A percentile compares a stretch with the other conserved stretches of the same genome.
phyloP scores from a whole-genome alignment of 2,329 filamentous ascomycete species.

The Thielaviopsis cerberus region DNA sequence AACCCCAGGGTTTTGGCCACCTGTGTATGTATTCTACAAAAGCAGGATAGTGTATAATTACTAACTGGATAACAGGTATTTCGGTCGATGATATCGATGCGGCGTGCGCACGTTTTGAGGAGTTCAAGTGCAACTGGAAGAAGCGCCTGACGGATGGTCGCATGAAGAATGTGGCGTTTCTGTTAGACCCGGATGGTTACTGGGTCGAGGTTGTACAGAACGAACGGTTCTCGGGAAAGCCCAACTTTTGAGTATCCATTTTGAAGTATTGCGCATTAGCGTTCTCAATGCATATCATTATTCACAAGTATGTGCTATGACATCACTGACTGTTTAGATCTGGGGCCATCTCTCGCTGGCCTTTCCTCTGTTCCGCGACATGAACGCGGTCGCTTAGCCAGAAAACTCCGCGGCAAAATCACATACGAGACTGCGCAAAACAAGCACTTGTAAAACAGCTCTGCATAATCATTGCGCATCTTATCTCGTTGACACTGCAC shows the following conservation, averaged over 20 bases:
- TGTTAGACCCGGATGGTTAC: slow-evolving; percentile 75
- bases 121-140: slow-evolving; percentile 71
- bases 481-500: slow-evolving; percentile 6
- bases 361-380: background rate
- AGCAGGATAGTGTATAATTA: background rate
- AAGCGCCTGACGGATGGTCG: slow-evolving; percentile 80
- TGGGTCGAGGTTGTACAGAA: slow-evolving; percentile 74
- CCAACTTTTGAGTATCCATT: slow-evolving; percentile 32
- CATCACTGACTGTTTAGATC: background rate
- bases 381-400: background rate
- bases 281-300: slow-evolving; percentile 19
- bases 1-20: slow-evolving; percentile 88
- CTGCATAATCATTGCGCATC: slow-evolving; percentile 10
- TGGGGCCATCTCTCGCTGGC: background rate
- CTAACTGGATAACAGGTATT: slow-evolving; percentile 33
- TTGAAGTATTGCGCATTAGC: too few species aligned
- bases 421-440: slow-evolving; percentile 5
- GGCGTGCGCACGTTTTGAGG: slow-evolving; percentile 73
- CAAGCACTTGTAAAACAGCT: slow-evolving; percentile 11
- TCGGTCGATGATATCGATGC: slow-evolving; percentile 76
- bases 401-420: background rate
- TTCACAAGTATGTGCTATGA: background rate
- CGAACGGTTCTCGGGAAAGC: slow-evolving; percentile 39
- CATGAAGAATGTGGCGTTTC: slow-evolving; percentile 88
- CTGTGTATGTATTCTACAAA: slow-evolving; percentile 43